Evolutionary conservation across 2,329 filamentous ascomycete species (phyloP).

Genomic region (Pseudopyrenochaeta lycopersici): DNA sequence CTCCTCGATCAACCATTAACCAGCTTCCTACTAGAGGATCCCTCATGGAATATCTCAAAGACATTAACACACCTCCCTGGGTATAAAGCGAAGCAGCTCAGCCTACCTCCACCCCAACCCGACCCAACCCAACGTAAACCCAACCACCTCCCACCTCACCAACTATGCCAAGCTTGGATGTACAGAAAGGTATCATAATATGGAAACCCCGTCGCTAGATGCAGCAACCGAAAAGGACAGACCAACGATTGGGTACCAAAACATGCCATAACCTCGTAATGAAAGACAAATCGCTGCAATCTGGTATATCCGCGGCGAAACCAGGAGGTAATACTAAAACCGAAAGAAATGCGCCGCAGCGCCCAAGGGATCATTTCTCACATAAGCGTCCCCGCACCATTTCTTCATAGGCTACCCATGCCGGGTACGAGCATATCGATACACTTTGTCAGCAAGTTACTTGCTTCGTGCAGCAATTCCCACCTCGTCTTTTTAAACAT

Average conservation of each 20-base stretch:
- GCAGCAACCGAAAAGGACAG: constrained; percentile 11
- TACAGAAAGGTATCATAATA: constrained; percentile 16
- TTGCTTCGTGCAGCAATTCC: constrained; percentile 91
- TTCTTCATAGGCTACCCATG: constrained; percentile 17
- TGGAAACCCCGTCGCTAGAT: constrained; percentile 18
- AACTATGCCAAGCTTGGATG: constrained; percentile 3
- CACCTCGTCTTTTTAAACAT: constrained; percentile 85
- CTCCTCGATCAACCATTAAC: not conserved
- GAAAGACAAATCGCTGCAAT: constrained; percentile 9
- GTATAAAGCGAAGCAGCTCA: constrained; percentile 22
- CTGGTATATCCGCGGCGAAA: constrained; percentile 5
- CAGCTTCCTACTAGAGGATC: not conserved
- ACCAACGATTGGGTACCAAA: not conserved
- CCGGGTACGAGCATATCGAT: constrained; percentile 66
- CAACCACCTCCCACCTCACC: not conserved
- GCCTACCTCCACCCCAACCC: not conserved
- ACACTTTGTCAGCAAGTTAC: constrained; percentile 81
- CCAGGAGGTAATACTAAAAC: not conserved
- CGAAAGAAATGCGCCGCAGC: not conserved
- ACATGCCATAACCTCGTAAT: constrained; percentile 15
- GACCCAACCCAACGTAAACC: not conserved
- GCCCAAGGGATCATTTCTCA: not conserved
- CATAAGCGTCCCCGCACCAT: not conserved
- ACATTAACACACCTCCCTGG: constrained; percentile 13
- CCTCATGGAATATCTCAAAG: not conserved